Conservation (phyloP, 1,284 basidiomycete species). For the Cutaneotrichosporon curvatum region DNA sequence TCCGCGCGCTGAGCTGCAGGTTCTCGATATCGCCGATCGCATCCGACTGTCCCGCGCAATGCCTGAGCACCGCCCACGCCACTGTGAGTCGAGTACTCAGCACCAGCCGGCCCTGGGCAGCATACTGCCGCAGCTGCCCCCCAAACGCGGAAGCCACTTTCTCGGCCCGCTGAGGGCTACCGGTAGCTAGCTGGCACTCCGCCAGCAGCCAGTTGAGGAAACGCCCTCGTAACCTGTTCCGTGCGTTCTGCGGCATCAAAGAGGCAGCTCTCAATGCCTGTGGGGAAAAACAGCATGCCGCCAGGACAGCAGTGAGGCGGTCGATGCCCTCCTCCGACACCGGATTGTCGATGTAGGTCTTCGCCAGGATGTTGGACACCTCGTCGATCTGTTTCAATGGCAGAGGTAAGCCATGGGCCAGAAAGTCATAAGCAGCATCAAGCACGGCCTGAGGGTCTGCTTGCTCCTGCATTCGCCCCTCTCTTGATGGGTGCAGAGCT, state of each 20-base stretch:
- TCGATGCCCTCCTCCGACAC: conserved; percentile 2
- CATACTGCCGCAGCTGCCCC: conserved; percentile 3
- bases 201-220: conserved; percentile 10
- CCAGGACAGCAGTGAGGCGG: conserved; percentile 2
- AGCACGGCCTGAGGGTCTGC: background rate
- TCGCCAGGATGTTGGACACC: conserved; percentile 5
- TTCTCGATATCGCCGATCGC: background rate
- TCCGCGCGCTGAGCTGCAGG: no score
- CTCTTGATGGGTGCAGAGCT: conserved; percentile 6
- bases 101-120: background rate
- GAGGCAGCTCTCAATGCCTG: background rate
- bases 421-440: conserved; percentile 1
- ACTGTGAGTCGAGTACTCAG: background rate
- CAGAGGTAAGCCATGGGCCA: background rate
- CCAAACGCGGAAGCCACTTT: conserved; percentile 6
- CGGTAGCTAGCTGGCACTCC: conserved; percentile 1
- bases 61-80: conserved; percentile 12
- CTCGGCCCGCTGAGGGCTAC: background rate
- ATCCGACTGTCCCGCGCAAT: conserved; percentile 1
- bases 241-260: background rate
- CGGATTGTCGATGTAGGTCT: conserved; percentile 2
- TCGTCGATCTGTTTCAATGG: background rate
- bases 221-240: background rate
- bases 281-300: conserved; percentile 6
- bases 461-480: background rate